phyloP scores from a whole-genome alignment of 768 basidiomycete genomes.

The Cubamyces sp. region DNA sequence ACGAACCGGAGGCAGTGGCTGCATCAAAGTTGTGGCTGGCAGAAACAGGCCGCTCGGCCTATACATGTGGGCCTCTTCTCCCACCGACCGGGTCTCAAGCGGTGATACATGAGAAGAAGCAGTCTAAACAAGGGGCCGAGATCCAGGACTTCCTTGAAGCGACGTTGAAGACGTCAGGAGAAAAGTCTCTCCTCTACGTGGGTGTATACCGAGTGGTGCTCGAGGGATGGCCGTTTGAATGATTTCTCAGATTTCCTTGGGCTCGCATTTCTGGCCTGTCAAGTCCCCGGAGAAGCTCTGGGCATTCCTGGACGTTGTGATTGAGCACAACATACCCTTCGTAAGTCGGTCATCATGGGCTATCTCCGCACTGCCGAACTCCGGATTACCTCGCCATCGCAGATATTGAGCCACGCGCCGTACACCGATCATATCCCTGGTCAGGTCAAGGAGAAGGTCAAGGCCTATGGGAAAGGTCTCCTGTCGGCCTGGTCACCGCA shows the following conservation, averaged over 20 bases:
- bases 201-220: neutral
- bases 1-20: slow-evolving; percentile 28
- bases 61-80: slow-evolving; percentile 26
- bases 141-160: slow-evolving; percentile 28
- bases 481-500: slow-evolving; percentile 22
- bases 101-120: slow-evolving; percentile 15
- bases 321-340: slow-evolving; percentile 26
- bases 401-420: slow-evolving; percentile 25
- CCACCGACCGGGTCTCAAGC: neutral
- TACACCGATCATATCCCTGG: slow-evolving; percentile 14
- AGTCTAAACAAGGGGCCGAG: slow-evolving; percentile 14
- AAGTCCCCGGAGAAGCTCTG: slow-evolving; percentile 24
- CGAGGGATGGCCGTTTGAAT: no score
- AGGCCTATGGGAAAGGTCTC: slow-evolving; percentile 13
- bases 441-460: slow-evolving; percentile 17
- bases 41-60: slow-evolving; percentile 21
- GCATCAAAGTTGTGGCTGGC: slow-evolving; percentile 21
- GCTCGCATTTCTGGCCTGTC: slow-evolving; percentile 27
- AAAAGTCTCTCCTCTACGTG: slow-evolving; percentile 22
- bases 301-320: slow-evolving; percentile 27
- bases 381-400: no score
- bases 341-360: slow-evolving; percentile 7
- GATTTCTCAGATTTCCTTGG: slow-evolving; percentile 24
- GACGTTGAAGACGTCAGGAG: slow-evolving; percentile 23
- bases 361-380: neutral